Evolutionary conservation across 345 rosid genomes (phyloP), one percentile per base, ranked within the genome.

Genomic region (Reutealis trisperma): DNA sequence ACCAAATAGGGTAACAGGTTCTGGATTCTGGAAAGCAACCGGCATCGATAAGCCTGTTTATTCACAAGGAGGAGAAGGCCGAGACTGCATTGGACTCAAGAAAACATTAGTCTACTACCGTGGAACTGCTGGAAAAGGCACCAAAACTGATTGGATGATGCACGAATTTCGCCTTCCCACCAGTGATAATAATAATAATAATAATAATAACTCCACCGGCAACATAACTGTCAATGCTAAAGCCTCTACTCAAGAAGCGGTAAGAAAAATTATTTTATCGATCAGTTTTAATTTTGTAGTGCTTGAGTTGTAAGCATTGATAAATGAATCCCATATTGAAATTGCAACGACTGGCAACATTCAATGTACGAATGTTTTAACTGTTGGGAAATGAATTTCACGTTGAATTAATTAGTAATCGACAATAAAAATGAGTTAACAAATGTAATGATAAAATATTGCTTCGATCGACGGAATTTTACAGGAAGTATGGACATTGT

Each of bases 61-160:
- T 66, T 77, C 90, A 0, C 74, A 32, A 0, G 80, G 71, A 16
- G 83, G 83, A 49, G 83, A 79, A 70, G 87, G 83, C 69, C 83
- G 82, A 49, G 83, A 79, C n/a, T 80, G 88, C 81, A 84, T 92
- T 57, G 99, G 99, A 18, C 90, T 95, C 25, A 95, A 95, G 87
- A 95, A 95, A 76, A 93, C 98, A 3, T 86, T 95, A 12, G 99
- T 95, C 1, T 93, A 95, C 71, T 95, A 95, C 77, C 86, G 96
- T 0, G 99, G 99, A 67, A 84, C 87, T 8, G 99, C 99, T 0
- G 97, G 97, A 11, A 95, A 95, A 89, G 99, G 98, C 68, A 93
- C 83, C 84, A 95, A 95, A 80, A 93, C 99, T 1, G 98, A 93
- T 63, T 95, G 99, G 99, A 95, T 95, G 99, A 95, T 95, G 99